These are phyloP conservation scores for Hippophae tibetana DNA, from an alignment of 306 rosid genomes.

Conservation along the genomic window DNA sequence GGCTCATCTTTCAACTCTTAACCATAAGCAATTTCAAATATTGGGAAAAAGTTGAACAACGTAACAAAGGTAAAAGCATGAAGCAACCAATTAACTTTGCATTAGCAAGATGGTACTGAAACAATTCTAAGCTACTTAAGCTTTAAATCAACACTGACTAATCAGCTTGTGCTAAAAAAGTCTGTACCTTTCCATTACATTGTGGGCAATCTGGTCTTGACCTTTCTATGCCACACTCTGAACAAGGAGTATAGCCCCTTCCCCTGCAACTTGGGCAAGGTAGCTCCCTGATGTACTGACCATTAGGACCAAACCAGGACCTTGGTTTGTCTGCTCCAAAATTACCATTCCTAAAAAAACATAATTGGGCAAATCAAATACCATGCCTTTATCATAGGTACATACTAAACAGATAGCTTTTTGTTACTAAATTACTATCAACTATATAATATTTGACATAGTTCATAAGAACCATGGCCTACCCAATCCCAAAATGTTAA, in stretches of 20 bases:
- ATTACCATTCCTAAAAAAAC: conserved; percentile 37
- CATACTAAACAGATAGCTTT: too few species aligned
- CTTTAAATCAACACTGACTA: background rate
- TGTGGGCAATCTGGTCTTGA: conserved; percentile 70
- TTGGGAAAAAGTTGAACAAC: background rate
- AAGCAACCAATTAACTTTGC: background rate
- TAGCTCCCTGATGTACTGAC: conserved; percentile 80
- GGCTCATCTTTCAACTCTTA: background rate
- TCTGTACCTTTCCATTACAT: conserved; percentile 70
- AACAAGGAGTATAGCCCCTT: conserved; percentile 89
- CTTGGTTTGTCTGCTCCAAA: conserved; percentile 41
- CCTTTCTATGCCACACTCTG: conserved; percentile 86
- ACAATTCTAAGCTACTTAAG: background rate
- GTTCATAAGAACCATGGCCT: too few species aligned
- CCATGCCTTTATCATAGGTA: too few species aligned
- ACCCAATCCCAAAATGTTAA: too few species aligned
- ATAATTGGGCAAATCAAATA: too few species aligned
- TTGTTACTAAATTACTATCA: too few species aligned
- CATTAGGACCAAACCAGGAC: conserved; percentile 91
- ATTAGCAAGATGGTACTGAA: background rate
- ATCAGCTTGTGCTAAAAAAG: background rate
- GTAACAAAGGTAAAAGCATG: background rate
- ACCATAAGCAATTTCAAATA: background rate
- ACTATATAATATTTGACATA: too few species aligned
- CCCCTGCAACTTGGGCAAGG: conserved; percentile 98